A percentile compares a stretch with the other conserved stretches of the same genome.
These are phyloP conservation scores for Ilex aquifolium DNA, from an alignment of 257 asterid genomes.

Conservation along the genomic window DNA sequence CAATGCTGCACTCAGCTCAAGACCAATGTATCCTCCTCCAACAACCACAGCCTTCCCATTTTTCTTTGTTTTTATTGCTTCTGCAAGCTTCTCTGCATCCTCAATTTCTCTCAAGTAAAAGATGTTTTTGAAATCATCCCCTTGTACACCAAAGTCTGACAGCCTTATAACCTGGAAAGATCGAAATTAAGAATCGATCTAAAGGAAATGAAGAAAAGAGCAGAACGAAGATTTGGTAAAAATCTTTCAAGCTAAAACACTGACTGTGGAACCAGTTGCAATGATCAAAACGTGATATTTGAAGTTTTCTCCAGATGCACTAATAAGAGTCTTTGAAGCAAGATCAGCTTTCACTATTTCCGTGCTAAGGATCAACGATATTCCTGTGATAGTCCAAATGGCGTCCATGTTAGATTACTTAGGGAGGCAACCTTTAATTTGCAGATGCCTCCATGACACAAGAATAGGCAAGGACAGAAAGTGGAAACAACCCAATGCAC, in stretches of 20 bases:
- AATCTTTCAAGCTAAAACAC: conserved; percentile 9
- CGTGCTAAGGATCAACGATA: conserved; percentile 77
- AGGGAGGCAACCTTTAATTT: not conserved
- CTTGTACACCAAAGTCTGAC: conserved; percentile 80
- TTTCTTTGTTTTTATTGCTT: conserved; percentile 75
- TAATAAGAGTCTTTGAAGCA: conserved; percentile 61
- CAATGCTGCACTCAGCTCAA: conserved; percentile 92
- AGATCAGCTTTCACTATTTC: conserved; percentile 87
- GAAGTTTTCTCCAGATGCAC: conserved; percentile 65
- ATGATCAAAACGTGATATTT: conserved; percentile 51
- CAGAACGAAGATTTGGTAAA: not conserved
- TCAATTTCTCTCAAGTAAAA: conserved; percentile 81
- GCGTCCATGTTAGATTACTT: not conserved
- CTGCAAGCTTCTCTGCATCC: conserved; percentile 87
- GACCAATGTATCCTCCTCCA: conserved; percentile 97
- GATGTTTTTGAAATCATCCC: conserved; percentile 87
- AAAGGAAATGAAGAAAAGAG: not conserved
- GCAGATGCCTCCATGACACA: not conserved
- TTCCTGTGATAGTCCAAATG: conserved; percentile 46
- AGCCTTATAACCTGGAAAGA: conserved; percentile 59
- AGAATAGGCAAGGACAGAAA: not conserved
- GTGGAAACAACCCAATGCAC: not conserved
- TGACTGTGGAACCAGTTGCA: conserved; percentile 89
- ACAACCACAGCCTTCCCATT: conserved; percentile 78
- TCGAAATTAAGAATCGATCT: not conserved